These are phyloP conservation scores for Herpetomonas samuelpessoai DNA, from an alignment of 208 protist species.

Conservation along the genomic window DNA sequence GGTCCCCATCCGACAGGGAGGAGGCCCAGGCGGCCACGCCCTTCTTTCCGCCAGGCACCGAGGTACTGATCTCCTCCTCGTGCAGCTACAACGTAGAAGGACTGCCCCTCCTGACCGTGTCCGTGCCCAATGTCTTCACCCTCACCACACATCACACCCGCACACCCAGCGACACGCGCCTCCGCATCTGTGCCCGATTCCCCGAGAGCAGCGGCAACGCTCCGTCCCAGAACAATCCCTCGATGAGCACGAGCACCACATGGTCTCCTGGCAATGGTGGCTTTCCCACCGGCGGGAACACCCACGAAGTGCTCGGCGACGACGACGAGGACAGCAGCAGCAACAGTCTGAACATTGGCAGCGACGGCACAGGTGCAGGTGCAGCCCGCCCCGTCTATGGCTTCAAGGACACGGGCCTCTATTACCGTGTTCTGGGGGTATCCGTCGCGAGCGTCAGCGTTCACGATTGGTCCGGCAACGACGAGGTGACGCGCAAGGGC, in stretches of 20 bases:
- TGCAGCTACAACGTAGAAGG: slow-evolving; percentile 46
- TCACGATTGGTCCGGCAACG: slow-evolving; percentile 31
- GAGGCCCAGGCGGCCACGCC: not conserved
- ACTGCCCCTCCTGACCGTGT: slow-evolving; percentile 38
- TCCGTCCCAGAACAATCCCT: not conserved
- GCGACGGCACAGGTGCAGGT: not conserved
- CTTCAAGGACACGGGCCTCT: slow-evolving; percentile 45
- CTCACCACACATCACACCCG: slow-evolving; percentile 42
- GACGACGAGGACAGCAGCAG: slow-evolving; percentile 8
- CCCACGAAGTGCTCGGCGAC: slow-evolving; percentile 14
- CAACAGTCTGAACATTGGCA: not conserved
- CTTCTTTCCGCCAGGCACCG: slow-evolving; percentile 23
- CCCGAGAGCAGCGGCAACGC: not conserved
- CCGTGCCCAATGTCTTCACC: slow-evolving; percentile 26
- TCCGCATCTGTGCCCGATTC: slow-evolving; percentile 36
- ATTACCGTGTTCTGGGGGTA: slow-evolving; percentile 52
- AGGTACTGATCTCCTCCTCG: slow-evolving; percentile 44
- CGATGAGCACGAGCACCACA: not conserved
- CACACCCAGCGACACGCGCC: slow-evolving; percentile 17
- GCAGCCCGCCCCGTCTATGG: slow-evolving; percentile 2
- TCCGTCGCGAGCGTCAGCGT: slow-evolving; percentile 35
- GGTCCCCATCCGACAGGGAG: not conserved
- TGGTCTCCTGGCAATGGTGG: not conserved
- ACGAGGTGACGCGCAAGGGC: slow-evolving; percentile 24
- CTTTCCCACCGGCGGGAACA: slow-evolving; percentile 3